Base-by-base conservation (phyloP, 192 early-diverging fungal species). In the Phlyctochytrium bullatum region DNA sequence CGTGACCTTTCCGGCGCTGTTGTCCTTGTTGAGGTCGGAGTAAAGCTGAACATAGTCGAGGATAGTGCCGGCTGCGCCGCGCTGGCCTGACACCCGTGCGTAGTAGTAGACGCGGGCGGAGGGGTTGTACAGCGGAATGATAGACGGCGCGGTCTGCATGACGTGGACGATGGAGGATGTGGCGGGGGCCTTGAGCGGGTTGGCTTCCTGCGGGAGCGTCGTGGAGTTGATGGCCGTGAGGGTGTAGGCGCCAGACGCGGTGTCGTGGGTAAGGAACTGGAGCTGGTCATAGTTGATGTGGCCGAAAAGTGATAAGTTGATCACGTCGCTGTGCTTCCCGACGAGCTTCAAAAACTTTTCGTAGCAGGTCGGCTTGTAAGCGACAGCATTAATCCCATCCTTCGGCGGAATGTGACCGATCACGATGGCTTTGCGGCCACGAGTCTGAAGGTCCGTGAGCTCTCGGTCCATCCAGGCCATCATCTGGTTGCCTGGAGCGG, bases 231-330 rank as follows among this genome's bases (percentile, higher is more conserved):
- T 62, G 61, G 62, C 59, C 24, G 59, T 66, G 2, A 59, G 40
- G 52, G 52, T 60, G 20, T 23, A 28, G 35, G 59, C 56, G 29
- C 25, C 25, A 28, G 3, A 40, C 1, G 71, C 65, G 59, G 66
- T 61, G n/a, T n/a, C n/a, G 62, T 72, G 57, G n/a, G 72, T 73
- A 23, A 73, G 24, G 61, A 61, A 50, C 30, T 65, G 57, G 20
- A 73, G 33, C 36, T 68, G 57, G 52, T 73, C 72, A 28, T 51
- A 17, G 66, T 73, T 73, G 52, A 56, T 62, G 66, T 73, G 72
- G 31, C 72, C 72, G 36, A 36, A 59, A 61, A 73, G 68, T 6
- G 10, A 25, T 6, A 25, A 6, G 12, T 10, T 10, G 28, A 73
- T 73, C 16, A 53, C 59, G 52, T 68, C 66, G 28, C 60, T n/a